These are phyloP conservation scores for Myriosclerotinia duriaeana DNA, from an alignment of 2,329 filamentous ascomycete species.

Conservation along the genomic window DNA sequence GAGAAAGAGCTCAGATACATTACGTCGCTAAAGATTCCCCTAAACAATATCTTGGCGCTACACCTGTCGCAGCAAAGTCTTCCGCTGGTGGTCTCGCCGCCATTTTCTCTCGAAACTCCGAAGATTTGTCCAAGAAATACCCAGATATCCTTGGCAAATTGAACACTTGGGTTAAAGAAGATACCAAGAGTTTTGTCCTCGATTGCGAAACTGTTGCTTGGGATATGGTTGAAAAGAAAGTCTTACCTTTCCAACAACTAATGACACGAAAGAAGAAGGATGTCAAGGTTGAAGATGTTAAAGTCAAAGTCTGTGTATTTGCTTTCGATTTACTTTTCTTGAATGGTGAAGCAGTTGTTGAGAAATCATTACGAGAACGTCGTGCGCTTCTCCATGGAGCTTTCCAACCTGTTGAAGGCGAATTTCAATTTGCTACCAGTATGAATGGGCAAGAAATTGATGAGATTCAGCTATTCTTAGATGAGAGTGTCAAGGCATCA, in stretches of 20 bases:
- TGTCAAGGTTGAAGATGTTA: conserved; percentile 91
- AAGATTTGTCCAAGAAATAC: conserved; percentile 96
- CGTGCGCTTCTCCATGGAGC: conserved; percentile 71
- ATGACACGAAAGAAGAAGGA: conserved; percentile 99
- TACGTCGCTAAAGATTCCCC: conserved; percentile 83
- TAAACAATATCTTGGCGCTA: conserved; percentile 64
- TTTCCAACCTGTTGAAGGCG: conserved; percentile 78
- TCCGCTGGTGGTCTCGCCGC: conserved; percentile 66
- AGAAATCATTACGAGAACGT: conserved; percentile 81
- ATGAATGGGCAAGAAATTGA: conserved; percentile 88
- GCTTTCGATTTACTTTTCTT: conserved; percentile 93
- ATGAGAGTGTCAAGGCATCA: conserved; percentile 91
- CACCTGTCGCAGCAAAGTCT: conserved; percentile 59
- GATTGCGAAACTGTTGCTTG: conserved; percentile 98
- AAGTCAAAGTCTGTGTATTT: conserved; percentile 95
- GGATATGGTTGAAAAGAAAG: conserved; percentile 93
- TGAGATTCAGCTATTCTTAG: conserved; percentile 87
- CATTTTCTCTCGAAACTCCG: conserved; percentile 96
- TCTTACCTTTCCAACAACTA: conserved; percentile 93
- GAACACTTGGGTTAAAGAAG: conserved; percentile 82
- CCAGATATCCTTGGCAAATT: conserved; percentile 91
- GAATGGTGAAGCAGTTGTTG: conserved; percentile 86
- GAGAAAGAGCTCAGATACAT: conserved; percentile 97
- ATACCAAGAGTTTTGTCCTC: conserved; percentile 93
- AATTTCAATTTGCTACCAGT: conserved; percentile 85